Base-by-base conservation (phyloP, 441 rosid genomes). In the Macaranga tanarius region DNA sequence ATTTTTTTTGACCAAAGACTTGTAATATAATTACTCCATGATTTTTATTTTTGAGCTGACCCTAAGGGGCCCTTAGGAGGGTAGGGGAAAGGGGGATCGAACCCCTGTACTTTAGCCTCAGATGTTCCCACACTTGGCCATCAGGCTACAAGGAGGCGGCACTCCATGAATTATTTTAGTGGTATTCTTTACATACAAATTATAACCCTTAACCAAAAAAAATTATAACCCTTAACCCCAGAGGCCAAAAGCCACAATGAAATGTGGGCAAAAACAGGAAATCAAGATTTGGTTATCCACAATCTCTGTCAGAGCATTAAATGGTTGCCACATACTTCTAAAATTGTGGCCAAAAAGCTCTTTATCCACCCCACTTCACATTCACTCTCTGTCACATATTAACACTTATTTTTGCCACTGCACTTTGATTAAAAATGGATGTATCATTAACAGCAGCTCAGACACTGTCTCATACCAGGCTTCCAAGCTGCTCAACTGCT, bases 281-380 rank as follows among this genome's bases (percentile, higher is more conserved):
- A 52, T 38, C 60, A n/a, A 26, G 48, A 73, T 65, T 34, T 67
- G 74, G 71, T 75, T 83, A 82, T 85, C 88, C 84, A 69, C 65
- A 78, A 75, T 68, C 54, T 38, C 54, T 52, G 52, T 61, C 67
- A 54, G 38, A 28, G 65, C 81, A 81, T 47, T 81, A 77, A 81
- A 83, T 87, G 75, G 58, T 50, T 73, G 81, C 95, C 93, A 86
- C 92, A 79, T 58, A 61, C 67, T 50, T 73, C 77, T 28, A 61
- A 61, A 34, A 42, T 44, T 2, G 62, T 16, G 0, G 34, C 64
- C 51, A 15, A 51, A 50, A 60, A 44, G 28, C 45, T 22, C 15
- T 17, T 47, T 58, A 54, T 74, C 76, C 74, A 23, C 7, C 26
- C 65, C 15, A 70, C 12, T 25, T 59, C 25, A 25, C 51, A 47